Conservation (phyloP, 495 filamentous ascomycete genomes). For the Penicillium lividum region DNA sequence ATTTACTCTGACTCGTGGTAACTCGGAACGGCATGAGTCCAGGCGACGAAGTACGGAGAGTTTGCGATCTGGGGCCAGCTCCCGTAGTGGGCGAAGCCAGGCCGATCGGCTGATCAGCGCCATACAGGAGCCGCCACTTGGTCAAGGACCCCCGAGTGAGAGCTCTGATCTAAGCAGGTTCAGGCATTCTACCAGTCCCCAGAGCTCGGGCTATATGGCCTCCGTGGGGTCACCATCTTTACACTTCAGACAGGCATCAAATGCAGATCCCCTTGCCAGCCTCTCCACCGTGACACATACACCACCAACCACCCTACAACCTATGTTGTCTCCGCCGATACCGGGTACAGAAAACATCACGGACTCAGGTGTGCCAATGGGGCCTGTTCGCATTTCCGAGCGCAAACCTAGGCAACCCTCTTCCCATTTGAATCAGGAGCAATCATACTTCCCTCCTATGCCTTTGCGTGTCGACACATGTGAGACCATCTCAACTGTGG, state of each 20-base stretch:
- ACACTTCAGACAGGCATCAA: slow-evolving; percentile 10
- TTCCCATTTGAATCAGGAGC: slow-evolving; percentile 11
- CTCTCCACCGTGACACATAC: slow-evolving; percentile 29
- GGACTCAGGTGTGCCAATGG: slow-evolving; percentile 42
- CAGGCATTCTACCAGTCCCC: slow-evolving; percentile 12
- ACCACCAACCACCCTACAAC: slow-evolving; percentile 19
- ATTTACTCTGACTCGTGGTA: slow-evolving; percentile 33
- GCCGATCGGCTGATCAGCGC: slow-evolving; percentile 75
- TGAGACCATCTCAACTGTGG: slow-evolving; percentile 9
- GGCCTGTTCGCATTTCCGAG: slow-evolving; percentile 43
- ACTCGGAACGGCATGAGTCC: slow-evolving; percentile 4
- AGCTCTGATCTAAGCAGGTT: slow-evolving; percentile 12
- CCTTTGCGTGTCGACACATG: slow-evolving; percentile 2
- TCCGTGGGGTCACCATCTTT: slow-evolving; percentile 14
- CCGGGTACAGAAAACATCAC: slow-evolving; percentile 42
- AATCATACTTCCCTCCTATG: slow-evolving; percentile 25
- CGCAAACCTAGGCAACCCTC: slow-evolving; percentile 21
- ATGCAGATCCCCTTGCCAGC: slow-evolving; percentile 19
- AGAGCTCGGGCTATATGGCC: slow-evolving; percentile 19
- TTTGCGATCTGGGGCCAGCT: slow-evolving; percentile 53
- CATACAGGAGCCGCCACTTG: slow-evolving; percentile 61
- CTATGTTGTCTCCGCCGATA: slow-evolving; percentile 21
- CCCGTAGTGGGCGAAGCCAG: slow-evolving; percentile 62
- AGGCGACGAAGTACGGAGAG: slow-evolving; percentile 48
- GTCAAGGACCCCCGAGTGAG: slow-evolving; percentile 39